A percentile compares a stretch with the other conserved stretches of the same genome.
Conservation (phyloP, 202 grass and related monocot genomes). For the Setaria italica region DNA sequence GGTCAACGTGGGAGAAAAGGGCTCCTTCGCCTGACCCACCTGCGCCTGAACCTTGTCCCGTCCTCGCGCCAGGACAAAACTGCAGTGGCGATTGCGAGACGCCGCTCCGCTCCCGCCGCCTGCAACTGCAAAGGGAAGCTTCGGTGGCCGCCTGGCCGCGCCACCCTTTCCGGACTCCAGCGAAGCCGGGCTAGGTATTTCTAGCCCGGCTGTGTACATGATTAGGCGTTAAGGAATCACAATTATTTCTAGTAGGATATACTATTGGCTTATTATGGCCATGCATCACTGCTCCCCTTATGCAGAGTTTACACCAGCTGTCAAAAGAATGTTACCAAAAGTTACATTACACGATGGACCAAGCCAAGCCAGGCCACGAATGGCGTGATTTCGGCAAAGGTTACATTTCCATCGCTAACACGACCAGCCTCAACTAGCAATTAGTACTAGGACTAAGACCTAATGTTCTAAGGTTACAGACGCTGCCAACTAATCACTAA, state of each 20-base stretch:
- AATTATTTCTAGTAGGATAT: neutral
- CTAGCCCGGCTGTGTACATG: neutral
- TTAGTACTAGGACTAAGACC: neutral
- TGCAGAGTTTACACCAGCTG: neutral
- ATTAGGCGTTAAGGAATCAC: neutral
- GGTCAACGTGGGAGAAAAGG: conserved; percentile 46
- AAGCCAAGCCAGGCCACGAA: neutral
- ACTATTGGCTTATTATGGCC: neutral
- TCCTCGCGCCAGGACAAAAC: conserved; percentile 12
- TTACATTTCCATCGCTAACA: neutral
- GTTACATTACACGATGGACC: neutral
- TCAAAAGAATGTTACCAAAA: neutral
- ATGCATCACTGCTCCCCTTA: neutral
- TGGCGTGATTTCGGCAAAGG: neutral
- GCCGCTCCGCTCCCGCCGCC: neutral
- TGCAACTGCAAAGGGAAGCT: neutral
- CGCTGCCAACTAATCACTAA: neutral
- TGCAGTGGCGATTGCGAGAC: neutral
- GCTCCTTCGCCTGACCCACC: neutral
- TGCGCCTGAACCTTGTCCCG: neutral
- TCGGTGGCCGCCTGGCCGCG: neutral
- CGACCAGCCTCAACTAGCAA: neutral
- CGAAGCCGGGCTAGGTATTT: neutral
- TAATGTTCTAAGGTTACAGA: neutral
- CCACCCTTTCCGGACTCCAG: neutral